Conservation (phyloP, 2,329 filamentous ascomycete species). For the Hirsutella rhossiliensis region DNA sequence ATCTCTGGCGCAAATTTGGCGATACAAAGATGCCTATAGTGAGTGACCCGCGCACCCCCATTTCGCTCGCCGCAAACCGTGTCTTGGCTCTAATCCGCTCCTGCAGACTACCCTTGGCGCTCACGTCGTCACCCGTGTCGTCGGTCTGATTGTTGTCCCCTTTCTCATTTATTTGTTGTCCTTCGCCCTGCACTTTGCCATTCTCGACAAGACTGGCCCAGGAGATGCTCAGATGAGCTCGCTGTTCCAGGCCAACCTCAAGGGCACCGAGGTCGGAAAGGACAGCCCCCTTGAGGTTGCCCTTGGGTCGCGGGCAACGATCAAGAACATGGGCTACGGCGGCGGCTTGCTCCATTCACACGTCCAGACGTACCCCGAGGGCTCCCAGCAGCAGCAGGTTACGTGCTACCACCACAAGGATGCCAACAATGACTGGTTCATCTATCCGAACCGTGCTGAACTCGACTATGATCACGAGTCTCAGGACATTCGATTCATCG, state of each 20-base stretch:
- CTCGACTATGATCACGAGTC: conserved; percentile 59
- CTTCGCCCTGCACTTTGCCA: conserved; percentile 88
- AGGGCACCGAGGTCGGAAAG: conserved; percentile 85
- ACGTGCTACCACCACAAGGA: conserved; percentile 99
- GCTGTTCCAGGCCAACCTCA: conserved; percentile 93
- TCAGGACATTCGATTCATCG: conserved; percentile 59
- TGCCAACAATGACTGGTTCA: conserved; percentile 99
- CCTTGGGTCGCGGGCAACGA: conserved; percentile 74
- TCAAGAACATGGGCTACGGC: conserved; percentile 99
- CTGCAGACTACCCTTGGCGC: conserved; percentile 50
- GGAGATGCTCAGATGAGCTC: conserved; percentile 99
- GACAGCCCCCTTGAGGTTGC: conserved; percentile 90
- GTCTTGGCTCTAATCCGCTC: background rate
- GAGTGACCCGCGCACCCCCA: conserved; percentile 15
- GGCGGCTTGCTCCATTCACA: conserved; percentile 94
- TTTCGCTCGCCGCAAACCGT: background rate
- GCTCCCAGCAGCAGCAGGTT: conserved; percentile 87
- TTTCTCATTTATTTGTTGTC: conserved; percentile 89
- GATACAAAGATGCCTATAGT: conserved; percentile 83
- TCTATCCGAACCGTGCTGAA: conserved; percentile 83
- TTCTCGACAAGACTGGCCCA: conserved; percentile 85
- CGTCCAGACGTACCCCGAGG: conserved; percentile 90
- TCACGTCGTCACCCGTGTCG: conserved; percentile 68
- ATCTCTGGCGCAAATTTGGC: conserved; percentile 97
- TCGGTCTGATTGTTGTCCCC: conserved; percentile 81